Percentiles rank a stretch among this genome's conserved stretches.
These are phyloP conservation scores for Peziza echinospora DNA, from an alignment of 495 filamentous ascomycete genomes.

Conservation along the genomic window DNA sequence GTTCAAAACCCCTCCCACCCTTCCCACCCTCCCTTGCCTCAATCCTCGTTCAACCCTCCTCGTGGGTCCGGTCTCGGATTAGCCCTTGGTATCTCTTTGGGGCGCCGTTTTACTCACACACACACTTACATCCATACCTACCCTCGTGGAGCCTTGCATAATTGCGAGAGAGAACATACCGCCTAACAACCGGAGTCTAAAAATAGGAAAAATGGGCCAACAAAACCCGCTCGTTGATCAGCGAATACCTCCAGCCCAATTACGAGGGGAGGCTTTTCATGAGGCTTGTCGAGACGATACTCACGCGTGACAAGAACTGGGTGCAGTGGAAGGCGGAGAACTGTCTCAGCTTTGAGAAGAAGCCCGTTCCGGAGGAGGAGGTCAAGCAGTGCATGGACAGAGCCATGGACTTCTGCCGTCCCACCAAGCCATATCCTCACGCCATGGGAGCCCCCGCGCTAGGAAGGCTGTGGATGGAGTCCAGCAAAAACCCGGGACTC, in stretches of 20 bases:
- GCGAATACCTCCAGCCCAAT: conserved; percentile 54
- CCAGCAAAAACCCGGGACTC: conserved; percentile 26
- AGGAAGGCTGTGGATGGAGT: conserved; percentile 48
- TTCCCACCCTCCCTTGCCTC: neutral
- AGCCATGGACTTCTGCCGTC: conserved; percentile 40
- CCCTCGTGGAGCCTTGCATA: too few species aligned
- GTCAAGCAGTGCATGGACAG: conserved; percentile 43
- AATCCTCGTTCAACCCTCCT: too few species aligned
- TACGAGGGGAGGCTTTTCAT: conserved; percentile 78
- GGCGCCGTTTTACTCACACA: too few species aligned
- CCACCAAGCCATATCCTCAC: conserved; percentile 40
- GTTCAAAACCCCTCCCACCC: neutral
- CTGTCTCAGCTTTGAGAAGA: conserved; percentile 64
- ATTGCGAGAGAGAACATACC: too few species aligned
- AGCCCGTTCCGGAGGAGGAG: conserved; percentile 40
- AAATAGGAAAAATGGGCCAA: conserved; percentile 50
- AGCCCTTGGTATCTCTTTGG: too few species aligned
- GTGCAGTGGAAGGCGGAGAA: conserved; percentile 90
- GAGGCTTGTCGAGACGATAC: conserved; percentile 84
- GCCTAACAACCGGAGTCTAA: too few species aligned
- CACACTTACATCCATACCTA: too few species aligned
- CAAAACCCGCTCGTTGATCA: conserved; percentile 49
- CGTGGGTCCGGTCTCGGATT: neutral
- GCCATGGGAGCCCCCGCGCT: conserved; percentile 52
- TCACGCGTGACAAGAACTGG: conserved; percentile 94